Percentiles rank a stretch among this genome's conserved stretches.
These are phyloP conservation scores for Pythium folliculosum DNA, from an alignment of 352 stramenopile species.

Conservation along the genomic window DNA sequence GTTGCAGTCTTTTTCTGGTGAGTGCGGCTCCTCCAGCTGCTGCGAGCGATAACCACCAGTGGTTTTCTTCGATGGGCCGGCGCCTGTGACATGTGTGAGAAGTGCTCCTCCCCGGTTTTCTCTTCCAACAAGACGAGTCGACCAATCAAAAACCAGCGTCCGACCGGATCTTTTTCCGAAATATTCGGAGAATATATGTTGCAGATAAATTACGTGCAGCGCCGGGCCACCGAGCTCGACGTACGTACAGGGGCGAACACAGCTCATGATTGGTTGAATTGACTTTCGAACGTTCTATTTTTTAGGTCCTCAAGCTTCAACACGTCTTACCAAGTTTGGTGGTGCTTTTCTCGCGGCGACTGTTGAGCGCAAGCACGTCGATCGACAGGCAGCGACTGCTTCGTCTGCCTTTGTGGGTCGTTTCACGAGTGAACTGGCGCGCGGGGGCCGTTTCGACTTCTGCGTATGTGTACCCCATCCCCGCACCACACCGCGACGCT, in stretches of 20 bases:
- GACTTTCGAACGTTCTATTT: conserved; percentile 16
- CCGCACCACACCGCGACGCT: too few species aligned
- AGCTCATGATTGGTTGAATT: conserved; percentile 19
- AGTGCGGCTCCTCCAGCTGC: conserved; percentile 5
- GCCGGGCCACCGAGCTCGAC: not conserved
- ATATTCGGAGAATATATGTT: conserved; percentile 30
- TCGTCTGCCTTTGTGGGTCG: not conserved
- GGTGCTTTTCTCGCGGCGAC: not conserved
- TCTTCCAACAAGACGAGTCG: conserved; percentile 19
- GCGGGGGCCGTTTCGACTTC: not conserved
- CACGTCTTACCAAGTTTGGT: not conserved
- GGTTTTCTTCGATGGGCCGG: conserved; percentile 12
- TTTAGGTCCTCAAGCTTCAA: conserved; percentile 18
- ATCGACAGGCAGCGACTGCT: too few species aligned
- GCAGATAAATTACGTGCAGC: conserved; percentile 11
- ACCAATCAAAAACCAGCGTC: conserved; percentile 12
- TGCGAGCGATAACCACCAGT: conserved; percentile 27
- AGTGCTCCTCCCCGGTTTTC: conserved; percentile 20
- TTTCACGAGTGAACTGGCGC: not conserved
- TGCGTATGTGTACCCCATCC: too few species aligned
- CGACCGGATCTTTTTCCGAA: conserved; percentile 22
- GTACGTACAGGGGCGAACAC: conserved; percentile 9
- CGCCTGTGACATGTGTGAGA: conserved; percentile 22
- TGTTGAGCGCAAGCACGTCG: not conserved
- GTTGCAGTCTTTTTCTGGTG: conserved; percentile 7